Conservation (phyloP, 192 early-diverging fungal genomes). For the Backusella westeae region DNA sequence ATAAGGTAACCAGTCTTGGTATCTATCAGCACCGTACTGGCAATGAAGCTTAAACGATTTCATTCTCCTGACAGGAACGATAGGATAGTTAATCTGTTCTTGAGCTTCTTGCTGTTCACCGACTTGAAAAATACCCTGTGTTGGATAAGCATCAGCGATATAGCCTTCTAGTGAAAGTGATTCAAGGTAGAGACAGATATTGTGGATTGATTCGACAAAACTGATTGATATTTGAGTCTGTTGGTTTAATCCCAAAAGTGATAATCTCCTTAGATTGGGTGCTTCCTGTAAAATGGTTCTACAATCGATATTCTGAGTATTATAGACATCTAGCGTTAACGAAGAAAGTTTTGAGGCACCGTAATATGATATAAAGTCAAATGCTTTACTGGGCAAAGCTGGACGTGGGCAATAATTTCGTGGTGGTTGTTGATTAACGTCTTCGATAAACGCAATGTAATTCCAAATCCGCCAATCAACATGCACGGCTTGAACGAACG, state of each 20-base stretch:
- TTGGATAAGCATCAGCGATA: neutral
- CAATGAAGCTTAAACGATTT: neutral
- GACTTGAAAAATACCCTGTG: neutral
- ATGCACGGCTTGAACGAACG: neutral
- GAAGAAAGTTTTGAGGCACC: neutral
- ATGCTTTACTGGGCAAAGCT: neutral
- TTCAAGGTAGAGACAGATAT: neutral
- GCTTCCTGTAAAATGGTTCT: neutral
- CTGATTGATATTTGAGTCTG: neutral
- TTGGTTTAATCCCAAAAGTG: neutral
- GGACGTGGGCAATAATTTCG: neutral
- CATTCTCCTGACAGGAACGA: neutral
- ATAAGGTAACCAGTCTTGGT: slow-evolving; percentile 1
- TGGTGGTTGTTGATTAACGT: neutral
- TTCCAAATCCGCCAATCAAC: slow-evolving; percentile 5
- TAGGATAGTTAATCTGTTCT: neutral
- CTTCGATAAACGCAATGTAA: neutral
- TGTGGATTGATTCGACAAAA: neutral
- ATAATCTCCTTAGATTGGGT: neutral
- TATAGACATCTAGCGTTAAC: neutral
- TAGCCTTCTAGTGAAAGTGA: neutral
- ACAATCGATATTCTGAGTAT: neutral
- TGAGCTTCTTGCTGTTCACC: neutral
- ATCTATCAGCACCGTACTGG: neutral
- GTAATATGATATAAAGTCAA: neutral